phyloP scores from a whole-genome alignment of 179 eudicot genomes.

The Drosera spatulata region DNA sequence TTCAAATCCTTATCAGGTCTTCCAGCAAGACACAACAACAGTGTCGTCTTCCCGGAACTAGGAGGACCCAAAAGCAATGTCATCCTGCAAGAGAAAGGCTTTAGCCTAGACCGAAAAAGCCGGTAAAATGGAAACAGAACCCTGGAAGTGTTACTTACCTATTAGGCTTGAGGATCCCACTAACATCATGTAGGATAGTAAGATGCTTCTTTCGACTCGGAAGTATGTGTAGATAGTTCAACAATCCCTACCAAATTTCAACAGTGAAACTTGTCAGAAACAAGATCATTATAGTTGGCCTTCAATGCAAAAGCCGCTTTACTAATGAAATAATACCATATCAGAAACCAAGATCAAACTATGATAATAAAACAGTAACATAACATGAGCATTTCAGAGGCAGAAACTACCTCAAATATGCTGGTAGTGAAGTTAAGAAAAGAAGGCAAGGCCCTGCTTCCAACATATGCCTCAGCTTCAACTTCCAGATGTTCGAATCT shows the following conservation, averaged over 20 bases:
- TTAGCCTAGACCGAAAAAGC: background rate
- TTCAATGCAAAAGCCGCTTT: background rate
- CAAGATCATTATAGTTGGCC: background rate
- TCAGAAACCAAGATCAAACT: background rate
- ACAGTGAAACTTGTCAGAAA: background rate
- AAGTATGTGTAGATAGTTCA: constrained; percentile 16
- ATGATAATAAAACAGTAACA: too few species aligned
- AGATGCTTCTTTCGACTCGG: constrained; percentile 22
- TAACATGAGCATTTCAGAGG: too few species aligned
- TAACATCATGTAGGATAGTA: constrained; percentile 29
- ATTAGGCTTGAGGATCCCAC: constrained; percentile 29
- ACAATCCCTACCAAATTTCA: constrained; percentile 6
- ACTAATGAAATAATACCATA: background rate
- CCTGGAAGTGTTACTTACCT: too few species aligned
- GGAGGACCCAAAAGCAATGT: constrained; percentile 35
- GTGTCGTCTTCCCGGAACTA: constrained; percentile 37
- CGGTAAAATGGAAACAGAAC: too few species aligned
- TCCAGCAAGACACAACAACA: constrained; percentile 30
- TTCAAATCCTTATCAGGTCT: constrained; percentile 28
- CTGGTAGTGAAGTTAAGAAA: constrained; percentile 8
- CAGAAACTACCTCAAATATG: constrained; percentile 10
- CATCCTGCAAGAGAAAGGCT: constrained; percentile 11
- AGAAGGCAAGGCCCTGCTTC: constrained; percentile 13
- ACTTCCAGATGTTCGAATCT: constrained; percentile 9
- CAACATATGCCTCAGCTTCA: constrained; percentile 8